These are phyloP conservation scores for Candida methanosorbosa DNA, from an alignment of 805 yeast genomes.

Conservation along the genomic window DNA sequence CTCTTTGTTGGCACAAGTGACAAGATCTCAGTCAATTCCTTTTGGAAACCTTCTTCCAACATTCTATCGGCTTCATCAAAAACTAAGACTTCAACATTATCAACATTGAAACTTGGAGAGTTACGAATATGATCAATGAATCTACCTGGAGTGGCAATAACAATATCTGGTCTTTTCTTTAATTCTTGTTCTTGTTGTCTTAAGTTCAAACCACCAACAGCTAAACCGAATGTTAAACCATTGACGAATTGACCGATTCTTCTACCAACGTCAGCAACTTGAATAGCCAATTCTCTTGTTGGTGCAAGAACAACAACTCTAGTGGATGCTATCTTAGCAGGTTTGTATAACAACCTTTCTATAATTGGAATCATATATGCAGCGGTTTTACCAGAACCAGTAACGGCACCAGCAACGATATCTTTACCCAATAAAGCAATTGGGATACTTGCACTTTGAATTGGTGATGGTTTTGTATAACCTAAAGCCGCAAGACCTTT, in stretches of 20 bases:
- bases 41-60: conserved; percentile 98
- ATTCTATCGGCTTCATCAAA: conserved; percentile 98
- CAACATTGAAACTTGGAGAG: conserved; percentile 87
- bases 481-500: conserved; percentile 77
- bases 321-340: conserved; percentile 77
- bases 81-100: conserved; percentile 83
- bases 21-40: conserved; percentile 85
- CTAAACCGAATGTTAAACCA: conserved; percentile 80
- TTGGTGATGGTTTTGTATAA: conserved; percentile 84
- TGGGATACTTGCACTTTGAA: conserved; percentile 91
- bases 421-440: conserved; percentile 91
- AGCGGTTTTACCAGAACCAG: conserved; percentile 99
- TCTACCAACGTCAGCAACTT: conserved; percentile 88
- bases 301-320: conserved; percentile 90
- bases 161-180: conserved; percentile 89
- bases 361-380: conserved; percentile 95
- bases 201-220: conserved; percentile 95
- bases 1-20: conserved; percentile 81
- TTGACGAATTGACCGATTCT: conserved; percentile 71
- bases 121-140: conserved; percentile 94
- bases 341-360: conserved; percentile 85
- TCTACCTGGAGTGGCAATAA: conserved; percentile 98
- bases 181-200: conserved; percentile 94
- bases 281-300: conserved; percentile 96
- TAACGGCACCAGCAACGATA: conserved; percentile 97